Evolutionary conservation across 2,329 filamentous ascomycete genomes (phyloP).

Genomic region (Pseudogymnoascus destructans): DNA sequence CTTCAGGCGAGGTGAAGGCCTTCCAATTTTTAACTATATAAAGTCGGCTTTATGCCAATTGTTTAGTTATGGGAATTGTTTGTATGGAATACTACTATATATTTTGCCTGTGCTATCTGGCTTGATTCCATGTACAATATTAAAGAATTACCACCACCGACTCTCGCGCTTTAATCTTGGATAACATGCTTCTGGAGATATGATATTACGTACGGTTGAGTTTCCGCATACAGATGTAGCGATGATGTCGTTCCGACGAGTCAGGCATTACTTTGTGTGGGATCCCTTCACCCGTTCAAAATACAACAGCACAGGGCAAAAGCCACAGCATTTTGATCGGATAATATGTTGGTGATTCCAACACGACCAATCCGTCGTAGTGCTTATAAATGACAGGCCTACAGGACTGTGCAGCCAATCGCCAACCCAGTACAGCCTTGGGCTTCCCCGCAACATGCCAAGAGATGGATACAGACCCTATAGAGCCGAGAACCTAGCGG

Average conservation of each 20-base stretch:
- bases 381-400: neutral
- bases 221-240: neutral
- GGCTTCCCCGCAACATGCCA: neutral
- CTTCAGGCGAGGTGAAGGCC: neutral
- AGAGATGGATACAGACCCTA: neutral
- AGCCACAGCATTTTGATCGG: neutral
- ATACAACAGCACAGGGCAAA: neutral
- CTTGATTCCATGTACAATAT: neutral
- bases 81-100: neutral
- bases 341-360: neutral
- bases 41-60: neutral
- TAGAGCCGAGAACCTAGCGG: neutral
- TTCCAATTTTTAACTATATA: neutral
- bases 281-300: neutral
- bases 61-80: neutral
- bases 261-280: neutral
- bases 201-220: neutral
- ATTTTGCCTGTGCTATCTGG: neutral
- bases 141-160: neutral
- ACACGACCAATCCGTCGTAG: neutral
- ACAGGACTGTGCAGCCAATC: neutral
- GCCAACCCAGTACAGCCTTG: neutral
- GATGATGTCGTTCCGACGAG: neutral
- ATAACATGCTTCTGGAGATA: neutral
- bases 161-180: neutral